Percentiles rank a stretch among this genome's conserved stretches.
phyloP scores from a whole-genome alignment of 2,329 filamentous ascomycete genomes.

The Fusarium continuum region DNA sequence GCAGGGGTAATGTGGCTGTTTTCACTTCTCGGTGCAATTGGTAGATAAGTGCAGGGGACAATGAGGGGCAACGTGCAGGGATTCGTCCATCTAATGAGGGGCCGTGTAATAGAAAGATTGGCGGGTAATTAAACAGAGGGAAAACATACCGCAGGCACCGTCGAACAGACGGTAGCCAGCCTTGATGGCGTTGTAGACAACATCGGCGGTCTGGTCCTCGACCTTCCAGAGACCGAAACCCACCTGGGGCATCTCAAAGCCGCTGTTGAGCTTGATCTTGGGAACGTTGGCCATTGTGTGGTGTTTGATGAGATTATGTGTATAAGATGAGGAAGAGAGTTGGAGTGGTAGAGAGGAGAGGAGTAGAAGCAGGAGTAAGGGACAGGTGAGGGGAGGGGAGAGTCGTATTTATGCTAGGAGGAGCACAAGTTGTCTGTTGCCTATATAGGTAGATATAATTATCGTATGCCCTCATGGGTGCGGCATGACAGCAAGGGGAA shows the following conservation, averaged over 20 bases:
- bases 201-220: constrained; percentile 76
- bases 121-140: constrained; percentile 3
- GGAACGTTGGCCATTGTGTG: constrained; percentile 48
- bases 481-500: constrained; percentile 21
- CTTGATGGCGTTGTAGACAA: constrained; percentile 79
- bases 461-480: constrained; percentile 33
- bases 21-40: constrained; percentile 41
- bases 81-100: constrained; percentile 23
- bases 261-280: constrained; percentile 70
- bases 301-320: constrained; percentile 11
- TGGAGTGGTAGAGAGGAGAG: constrained; percentile 1
- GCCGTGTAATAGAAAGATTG: constrained; percentile 12
- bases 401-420: constrained; percentile 33
- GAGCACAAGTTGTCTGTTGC: constrained; percentile 16
- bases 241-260: constrained; percentile 76
- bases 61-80: constrained; percentile 20
- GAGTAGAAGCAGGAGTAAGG: constrained; percentile 11
- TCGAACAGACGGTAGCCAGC: constrained; percentile 68
- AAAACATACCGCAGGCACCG: constrained; percentile 65
- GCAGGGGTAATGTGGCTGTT: constrained; percentile 42
- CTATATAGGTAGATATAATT: background rate
- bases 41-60: constrained; percentile 7
- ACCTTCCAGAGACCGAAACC: constrained; percentile 89
- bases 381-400: constrained; percentile 16
- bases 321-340: constrained; percentile 1